phyloP scores from a whole-genome alignment of 2,329 filamentous ascomycete species.

The Hymenoscyphus fructigenus region DNA sequence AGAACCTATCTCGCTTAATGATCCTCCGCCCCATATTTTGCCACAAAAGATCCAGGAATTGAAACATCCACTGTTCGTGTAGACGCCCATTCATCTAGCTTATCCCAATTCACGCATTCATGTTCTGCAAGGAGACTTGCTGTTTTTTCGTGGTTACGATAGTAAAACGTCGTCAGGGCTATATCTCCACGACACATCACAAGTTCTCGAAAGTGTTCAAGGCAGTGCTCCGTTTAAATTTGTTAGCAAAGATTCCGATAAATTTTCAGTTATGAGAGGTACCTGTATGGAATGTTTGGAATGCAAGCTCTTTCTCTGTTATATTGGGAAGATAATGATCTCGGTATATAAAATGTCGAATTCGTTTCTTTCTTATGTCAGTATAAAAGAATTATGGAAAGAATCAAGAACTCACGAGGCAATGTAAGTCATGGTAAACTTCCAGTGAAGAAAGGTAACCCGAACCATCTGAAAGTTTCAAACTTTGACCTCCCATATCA shows the following conservation, averaged over 20 bases:
- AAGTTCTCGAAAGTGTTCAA: neutral
- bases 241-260: neutral
- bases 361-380: neutral
- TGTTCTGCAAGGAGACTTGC: neutral
- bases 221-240: neutral
- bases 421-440: constrained; percentile 4
- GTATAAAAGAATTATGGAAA: neutral
- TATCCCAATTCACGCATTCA: constrained; percentile 5
- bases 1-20: neutral
- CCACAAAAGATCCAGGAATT: neutral
- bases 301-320: neutral
- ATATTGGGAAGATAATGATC: neutral
- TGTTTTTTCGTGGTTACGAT: neutral
- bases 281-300: neutral
- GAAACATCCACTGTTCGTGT: neutral
- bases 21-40: neutral
- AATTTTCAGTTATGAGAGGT: neutral
- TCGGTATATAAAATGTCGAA: neutral
- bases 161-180: neutral
- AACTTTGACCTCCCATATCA: too few relatives aligned
- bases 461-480: neutral
- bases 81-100: neutral
- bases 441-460: neutral
- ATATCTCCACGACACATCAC: constrained; percentile 3
- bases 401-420: neutral